phyloP scores from a whole-genome alignment of 108 stramenopile genomes.

The Skeletonema tropicum region DNA sequence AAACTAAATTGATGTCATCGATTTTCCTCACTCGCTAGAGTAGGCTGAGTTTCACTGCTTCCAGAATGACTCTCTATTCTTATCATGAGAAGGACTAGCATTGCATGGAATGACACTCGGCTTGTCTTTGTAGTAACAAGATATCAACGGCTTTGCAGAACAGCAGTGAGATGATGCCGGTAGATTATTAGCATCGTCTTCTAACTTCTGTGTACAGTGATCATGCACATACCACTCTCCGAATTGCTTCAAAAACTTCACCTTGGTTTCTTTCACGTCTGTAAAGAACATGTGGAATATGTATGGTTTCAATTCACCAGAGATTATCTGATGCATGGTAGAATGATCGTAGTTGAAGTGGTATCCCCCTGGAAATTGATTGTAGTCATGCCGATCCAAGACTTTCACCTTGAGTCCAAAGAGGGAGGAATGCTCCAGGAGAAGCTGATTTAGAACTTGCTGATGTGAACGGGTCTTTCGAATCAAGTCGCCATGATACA shows the following conservation, averaged over 20 bases:
- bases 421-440: conserved; percentile 60
- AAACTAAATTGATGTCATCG: too few relatives aligned
- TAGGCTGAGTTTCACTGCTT: conserved; percentile 2
- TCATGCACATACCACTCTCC: conserved; percentile 69
- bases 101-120: conserved; percentile 56
- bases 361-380: conserved; percentile 56
- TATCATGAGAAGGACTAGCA: conserved; percentile 38
- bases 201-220: conserved; percentile 29
- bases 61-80: conserved; percentile 43
- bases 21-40: too few relatives aligned
- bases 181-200: not conserved
- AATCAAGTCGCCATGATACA: conserved; percentile 60
- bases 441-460: conserved; percentile 53
- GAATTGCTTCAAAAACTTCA: conserved; percentile 66
- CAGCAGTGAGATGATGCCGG: conserved; percentile 34
- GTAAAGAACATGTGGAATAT: conserved; percentile 82
- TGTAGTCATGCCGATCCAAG: conserved; percentile 36
- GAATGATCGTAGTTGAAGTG: conserved; percentile 35
- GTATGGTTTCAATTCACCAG: not conserved
- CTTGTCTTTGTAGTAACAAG: conserved; percentile 67
- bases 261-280: conserved; percentile 69
- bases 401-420: conserved; percentile 68
- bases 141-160: conserved; percentile 41
- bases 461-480: conserved; percentile 59
- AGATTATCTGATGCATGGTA: conserved; percentile 11